Evolutionary conservation across 176 grass and related monocot genomes (phyloP).

Genomic region (Lolium perenne): DNA sequence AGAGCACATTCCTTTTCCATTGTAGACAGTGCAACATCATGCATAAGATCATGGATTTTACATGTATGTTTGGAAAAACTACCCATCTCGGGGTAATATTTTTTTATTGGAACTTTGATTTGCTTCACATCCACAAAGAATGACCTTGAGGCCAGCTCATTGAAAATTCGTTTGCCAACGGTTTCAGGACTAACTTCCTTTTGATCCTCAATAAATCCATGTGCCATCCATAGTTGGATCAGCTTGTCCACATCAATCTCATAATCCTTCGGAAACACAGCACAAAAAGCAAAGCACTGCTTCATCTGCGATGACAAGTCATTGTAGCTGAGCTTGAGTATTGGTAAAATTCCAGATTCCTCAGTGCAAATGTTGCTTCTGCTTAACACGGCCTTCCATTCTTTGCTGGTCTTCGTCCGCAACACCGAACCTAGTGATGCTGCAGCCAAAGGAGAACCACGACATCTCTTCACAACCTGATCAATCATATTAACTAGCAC

Average conservation of each 20-base stretch:
- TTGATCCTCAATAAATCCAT: neutral
- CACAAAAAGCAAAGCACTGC: neutral
- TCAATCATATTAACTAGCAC: constrained; percentile 23
- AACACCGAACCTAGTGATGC: constrained; percentile 20
- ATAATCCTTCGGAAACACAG: neutral
- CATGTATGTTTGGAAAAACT: neutral
- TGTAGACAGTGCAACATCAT: neutral
- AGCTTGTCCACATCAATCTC: neutral
- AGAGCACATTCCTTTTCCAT: constrained; percentile 8
- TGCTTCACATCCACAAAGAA: constrained; percentile 10
- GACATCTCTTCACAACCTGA: constrained; percentile 1
- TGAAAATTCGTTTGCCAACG: neutral
- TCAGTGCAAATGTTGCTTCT: neutral
- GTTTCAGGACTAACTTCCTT: neutral
- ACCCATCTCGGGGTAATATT: neutral
- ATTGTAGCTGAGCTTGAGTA: constrained; percentile 36
- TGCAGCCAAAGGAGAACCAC: constrained; percentile 38
- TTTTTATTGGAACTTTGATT: neutral
- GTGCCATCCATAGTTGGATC: constrained; percentile 15
- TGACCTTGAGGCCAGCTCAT: neutral
- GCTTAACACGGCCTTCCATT: constrained; percentile 25
- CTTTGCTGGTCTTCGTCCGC: neutral
- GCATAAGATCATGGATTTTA: constrained; percentile 18
- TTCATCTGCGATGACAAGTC: constrained; percentile 3
- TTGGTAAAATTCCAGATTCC: neutral